Evolutionary conservation across 2,329 filamentous ascomycete species (phyloP).

Genomic region (Penicillium brevicompactum): DNA sequence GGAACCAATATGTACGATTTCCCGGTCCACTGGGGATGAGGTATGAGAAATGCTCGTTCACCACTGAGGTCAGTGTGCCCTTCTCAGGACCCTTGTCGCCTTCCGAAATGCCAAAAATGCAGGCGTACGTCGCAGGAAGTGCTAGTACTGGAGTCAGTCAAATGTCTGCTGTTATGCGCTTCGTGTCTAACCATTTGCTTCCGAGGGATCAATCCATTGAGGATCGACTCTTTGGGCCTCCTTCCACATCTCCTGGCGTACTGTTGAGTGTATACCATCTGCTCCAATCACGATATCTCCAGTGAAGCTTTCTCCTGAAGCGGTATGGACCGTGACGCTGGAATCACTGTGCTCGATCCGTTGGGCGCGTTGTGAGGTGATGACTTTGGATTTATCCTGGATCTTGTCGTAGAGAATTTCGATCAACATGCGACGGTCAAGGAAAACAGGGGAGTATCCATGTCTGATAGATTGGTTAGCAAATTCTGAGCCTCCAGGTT

Average conservation of each 20-base stretch:
- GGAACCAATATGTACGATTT: constrained; percentile 27
- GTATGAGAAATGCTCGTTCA: constrained; percentile 23
- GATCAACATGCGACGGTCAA: constrained; percentile 29
- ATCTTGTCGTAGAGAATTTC: constrained; percentile 28
- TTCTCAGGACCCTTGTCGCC: constrained; percentile 14
- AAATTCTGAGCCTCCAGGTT: background rate
- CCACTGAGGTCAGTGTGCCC: constrained; percentile 12
- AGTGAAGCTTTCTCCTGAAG: constrained; percentile 7
- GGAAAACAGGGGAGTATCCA: constrained; percentile 24
- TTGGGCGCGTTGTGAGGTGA: constrained; percentile 18
- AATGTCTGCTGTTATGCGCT: too few relatives aligned
- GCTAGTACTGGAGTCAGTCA: constrained; percentile 8
- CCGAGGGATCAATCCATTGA: constrained; percentile 19
- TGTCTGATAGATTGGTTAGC: constrained; percentile 10
- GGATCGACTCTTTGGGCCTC: constrained; percentile 16
- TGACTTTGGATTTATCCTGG: constrained; percentile 21
- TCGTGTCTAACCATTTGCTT: constrained; percentile 9
- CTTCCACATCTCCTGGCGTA: constrained; percentile 37
- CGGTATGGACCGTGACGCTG: constrained; percentile 12
- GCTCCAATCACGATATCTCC: constrained; percentile 45
- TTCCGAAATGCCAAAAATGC: constrained; percentile 30
- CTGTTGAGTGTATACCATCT: constrained; percentile 46
- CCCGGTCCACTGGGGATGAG: constrained; percentile 20
- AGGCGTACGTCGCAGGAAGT: constrained; percentile 26
- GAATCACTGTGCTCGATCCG: constrained; percentile 3